Base-by-base conservation (phyloP, 2,329 filamentous ascomycete species). In the Aspergillus quadricinctus region DNA sequence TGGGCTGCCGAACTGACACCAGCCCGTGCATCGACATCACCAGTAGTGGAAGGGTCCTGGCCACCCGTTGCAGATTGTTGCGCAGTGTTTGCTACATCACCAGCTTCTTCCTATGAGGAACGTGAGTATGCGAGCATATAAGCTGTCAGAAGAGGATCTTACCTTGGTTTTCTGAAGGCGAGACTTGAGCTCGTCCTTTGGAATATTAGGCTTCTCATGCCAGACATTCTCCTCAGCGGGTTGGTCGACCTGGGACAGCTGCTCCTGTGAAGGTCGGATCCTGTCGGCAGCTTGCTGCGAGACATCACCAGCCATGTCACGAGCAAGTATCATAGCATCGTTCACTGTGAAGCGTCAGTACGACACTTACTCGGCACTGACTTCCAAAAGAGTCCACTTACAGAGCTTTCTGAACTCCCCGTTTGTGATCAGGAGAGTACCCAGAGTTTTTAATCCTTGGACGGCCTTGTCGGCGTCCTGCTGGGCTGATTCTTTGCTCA, bases 331-430 rank as follows among this genome's bases (percentile, higher is more conserved):
- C 27, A 84, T 84, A 11, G 89, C 88, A 79, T 99, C 94, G 59
- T 83, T 89, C 63, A 96, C 81, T 83, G 82, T 14, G 2, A 17
- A 19, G 51, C 23, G 50, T 57, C 48, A 69, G 71, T 17, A 46
- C 19, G 43, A 7, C 6, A 46, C 6, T 14, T 27, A 43, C 11
- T 56, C 67, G 52, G 37, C 14, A 45, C 9, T 21, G 9, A 7
- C 5, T 35, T 50, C 25, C 57, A 60, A 60, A 53, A 59, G 54
- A 56, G 21, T 37, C 49, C 28, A 84, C 88, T 74, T 83, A 88
- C 89, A 76, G 35, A 96, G 84, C 79, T 96, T 96, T 65, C 92
- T 85, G 81, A 96, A 97, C 73, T 97, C 92, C 63, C 94, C 94
- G 67, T 99, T 99, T 66, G 92, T 96, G 68, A 97, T 88, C 66